phyloP scores from a whole-genome alignment of 768 basidiomycete species.

The Termitomyces heimii region DNA sequence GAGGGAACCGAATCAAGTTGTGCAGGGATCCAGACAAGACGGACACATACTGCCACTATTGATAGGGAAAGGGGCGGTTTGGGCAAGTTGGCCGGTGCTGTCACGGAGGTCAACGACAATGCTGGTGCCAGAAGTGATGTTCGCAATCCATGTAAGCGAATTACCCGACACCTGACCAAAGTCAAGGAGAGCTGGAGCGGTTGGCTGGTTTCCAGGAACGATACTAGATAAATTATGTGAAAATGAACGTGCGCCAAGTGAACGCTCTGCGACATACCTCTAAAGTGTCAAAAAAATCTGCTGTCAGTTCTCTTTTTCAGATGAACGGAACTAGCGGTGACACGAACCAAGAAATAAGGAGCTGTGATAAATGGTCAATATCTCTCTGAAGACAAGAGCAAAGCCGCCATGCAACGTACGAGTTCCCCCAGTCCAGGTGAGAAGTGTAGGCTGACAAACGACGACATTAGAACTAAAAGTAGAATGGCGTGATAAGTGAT shows the following conservation, averaged over 20 bases:
- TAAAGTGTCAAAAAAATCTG: conserved; percentile 17
- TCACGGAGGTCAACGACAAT: conserved; percentile 63
- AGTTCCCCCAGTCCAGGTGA: conserved; percentile 53
- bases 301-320: neutral
- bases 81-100: conserved; percentile 39
- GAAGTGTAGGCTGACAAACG: conserved; percentile 50
- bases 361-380: conserved; percentile 28
- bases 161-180: conserved; percentile 35
- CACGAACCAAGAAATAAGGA: conserved; percentile 62
- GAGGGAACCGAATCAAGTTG: conserved; percentile 2
- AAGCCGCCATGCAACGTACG: conserved; percentile 29
- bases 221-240: conserved; percentile 34
- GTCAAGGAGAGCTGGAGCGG: conserved; percentile 35
- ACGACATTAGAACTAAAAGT: conserved; percentile 36
- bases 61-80: conserved; percentile 49
- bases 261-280: conserved; percentile 26
- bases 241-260: neutral
- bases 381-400: neutral
- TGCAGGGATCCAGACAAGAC: neutral
- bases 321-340: neutral
- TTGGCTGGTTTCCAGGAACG: conserved; percentile 42
- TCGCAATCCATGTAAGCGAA: conserved; percentile 49
- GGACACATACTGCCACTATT: conserved; percentile 39
- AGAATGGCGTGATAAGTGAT: conserved; percentile 5
- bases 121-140: conserved; percentile 36